Evolutionary conservation across 768 basidiomycete species (phyloP), one percentile per base, ranked within the genome.

Genomic region (Agaricus sinodeliciosus): DNA sequence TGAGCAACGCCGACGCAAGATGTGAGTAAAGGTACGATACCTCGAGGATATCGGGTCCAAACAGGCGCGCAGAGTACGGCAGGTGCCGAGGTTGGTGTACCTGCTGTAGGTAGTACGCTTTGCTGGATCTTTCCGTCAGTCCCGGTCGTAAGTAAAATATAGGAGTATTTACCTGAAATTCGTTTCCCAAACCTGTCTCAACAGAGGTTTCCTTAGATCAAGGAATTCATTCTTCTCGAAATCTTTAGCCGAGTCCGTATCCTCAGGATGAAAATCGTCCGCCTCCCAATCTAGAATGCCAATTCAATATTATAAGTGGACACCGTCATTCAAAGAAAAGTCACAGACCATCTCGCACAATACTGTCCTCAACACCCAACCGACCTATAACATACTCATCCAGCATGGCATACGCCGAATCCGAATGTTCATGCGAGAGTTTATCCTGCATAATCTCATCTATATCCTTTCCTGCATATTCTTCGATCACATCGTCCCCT

Each of bases 81-180:
- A 94, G 68, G 66, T 94, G 94, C 40, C 96, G 81, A 1, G 96
- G 95, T 66, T 97, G 94, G 67, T 99, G 96, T 0, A 99, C 90
- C 67, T 99, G 96, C 61, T 91, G 80, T 46, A 99, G 74, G 65
- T 99, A 99, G 67, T 94, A 98, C 3, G 87, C 81, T 75, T 99
- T 99, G 64, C 90, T 90, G 43, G 51, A 47, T 28, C 1, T 31
- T 31, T 31, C 31, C 8, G 31, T 31, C 31, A 31, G 16, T 3
- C 1, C 19, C 19, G 28, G 39, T 39, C n/a, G 34, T 3, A 15
- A 16, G 2, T 11, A 36, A 3, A 40, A 26, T 19, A 3, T 9
- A 52, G 11, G 27, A 9, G 27, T 34, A 67, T 76, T 22, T 55
- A 83, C 86, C 84, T 87, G 63, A 90, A 96, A 67, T 93, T 88